Conservation (phyloP, 2,329 filamentous ascomycete genomes). For the Lasiodiplodia hormozganensis region DNA sequence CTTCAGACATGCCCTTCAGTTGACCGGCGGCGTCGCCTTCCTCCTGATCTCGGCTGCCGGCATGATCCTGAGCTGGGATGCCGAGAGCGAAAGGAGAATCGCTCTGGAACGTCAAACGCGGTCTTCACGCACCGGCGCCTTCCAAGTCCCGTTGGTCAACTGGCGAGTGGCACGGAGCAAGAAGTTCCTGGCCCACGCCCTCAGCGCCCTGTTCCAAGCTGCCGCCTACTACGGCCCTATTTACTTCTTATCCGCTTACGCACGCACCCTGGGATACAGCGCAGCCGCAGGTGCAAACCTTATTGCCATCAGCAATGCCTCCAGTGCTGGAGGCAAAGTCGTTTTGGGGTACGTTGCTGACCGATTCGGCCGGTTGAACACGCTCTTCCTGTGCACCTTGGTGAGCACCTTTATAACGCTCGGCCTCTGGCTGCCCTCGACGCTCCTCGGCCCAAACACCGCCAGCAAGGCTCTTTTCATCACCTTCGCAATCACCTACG, state of each 20-base stretch:
- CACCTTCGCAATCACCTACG: conserved; percentile 51
- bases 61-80: conserved; percentile 41
- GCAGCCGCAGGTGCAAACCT: conserved; percentile 46
- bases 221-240: conserved; percentile 50
- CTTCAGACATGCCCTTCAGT: conserved; percentile 47
- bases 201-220: conserved; percentile 41
- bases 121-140: conserved; percentile 32
- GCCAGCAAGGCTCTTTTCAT: conserved; percentile 41
- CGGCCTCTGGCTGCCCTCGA: conserved; percentile 39
- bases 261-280: conserved; percentile 48
- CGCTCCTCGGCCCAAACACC: conserved; percentile 29
- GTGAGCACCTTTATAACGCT: conserved; percentile 39
- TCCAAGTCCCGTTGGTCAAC: conserved; percentile 42
- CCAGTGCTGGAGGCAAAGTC: conserved; percentile 49
- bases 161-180: conserved; percentile 43
- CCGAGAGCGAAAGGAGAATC: conserved; percentile 27
- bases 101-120: neutral
- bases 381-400: conserved; percentile 43
- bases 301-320: conserved; percentile 49
- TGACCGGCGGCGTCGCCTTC: conserved; percentile 43
- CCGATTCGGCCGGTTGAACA: conserved; percentile 48
- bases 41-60: conserved; percentile 38
- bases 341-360: conserved; percentile 49
- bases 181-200: conserved; percentile 48
- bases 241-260: conserved; percentile 49